Evolutionary conservation across 805 yeast species (phyloP), one percentile per base, ranked within the genome.

Genomic region (Candida xiaguanensis): DNA sequence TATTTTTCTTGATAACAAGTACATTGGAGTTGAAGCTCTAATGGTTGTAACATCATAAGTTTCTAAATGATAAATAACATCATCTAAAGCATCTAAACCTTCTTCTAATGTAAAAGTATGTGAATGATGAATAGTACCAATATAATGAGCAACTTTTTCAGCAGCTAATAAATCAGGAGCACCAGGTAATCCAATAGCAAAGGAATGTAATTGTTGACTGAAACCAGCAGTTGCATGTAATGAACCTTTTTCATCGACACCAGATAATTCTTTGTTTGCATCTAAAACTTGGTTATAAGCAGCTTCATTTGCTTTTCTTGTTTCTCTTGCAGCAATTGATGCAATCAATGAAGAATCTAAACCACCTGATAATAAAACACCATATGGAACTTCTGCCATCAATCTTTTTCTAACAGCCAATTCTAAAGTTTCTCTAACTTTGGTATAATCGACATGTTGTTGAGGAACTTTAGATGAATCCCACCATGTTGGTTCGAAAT

Each of bases 361-460:
- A 50, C 99, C 99, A 61, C 99, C 99, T 16, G 96, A 88, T 51
- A 93, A 74, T 52, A 93, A 73, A 34, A 93, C 99, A 72, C 99
- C 99, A 65, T 87, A 93, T 41, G 99, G 98, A 46, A 93, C 99
- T 74, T 93, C 99, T 41, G 98, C 93, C 99, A 93, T 93, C 57
- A 93, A 78, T 77, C 99, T 85, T 85, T 93, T 93, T 75, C 99
- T 85, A 40, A 93, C 99, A 35, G 99, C 89, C 69, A 84, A 70
- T 67, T 93, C 99, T 61, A 93, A 77, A 36, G 86, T 64, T 55
- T 82, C 84, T 65, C 96, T 82, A 45, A 93, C 77, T 43, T 67
- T 52, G 55, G 61, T 78, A 59, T 72, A 79, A 61, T 91, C 95
- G 33, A 84, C 86, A 31, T 82, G 87, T 43, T 76, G 75, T 30